phyloP scores from a whole-genome alignment of 495 filamentous ascomycete species.

The Hypoxylon cercidicola region DNA sequence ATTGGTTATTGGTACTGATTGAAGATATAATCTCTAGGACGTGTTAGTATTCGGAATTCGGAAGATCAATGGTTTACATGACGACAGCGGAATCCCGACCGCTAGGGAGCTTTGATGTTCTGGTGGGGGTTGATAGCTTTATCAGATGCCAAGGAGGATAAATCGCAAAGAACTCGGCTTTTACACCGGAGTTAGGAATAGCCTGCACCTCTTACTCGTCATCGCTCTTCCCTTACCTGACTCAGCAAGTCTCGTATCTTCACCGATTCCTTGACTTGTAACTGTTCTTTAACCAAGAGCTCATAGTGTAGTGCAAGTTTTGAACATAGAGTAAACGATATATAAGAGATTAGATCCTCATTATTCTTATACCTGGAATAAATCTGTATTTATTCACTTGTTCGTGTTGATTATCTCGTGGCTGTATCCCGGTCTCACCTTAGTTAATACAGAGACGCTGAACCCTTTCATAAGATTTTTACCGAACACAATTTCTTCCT shows the following conservation, averaged over 20 bases:
- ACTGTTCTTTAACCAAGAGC: too few species aligned
- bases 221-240: too few species aligned
- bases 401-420: too few species aligned
- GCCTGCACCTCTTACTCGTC: background rate
- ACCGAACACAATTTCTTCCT: too few species aligned
- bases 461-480: background rate
- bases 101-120: background rate
- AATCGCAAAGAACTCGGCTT: constrained; percentile 27
- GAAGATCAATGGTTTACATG: constrained; percentile 21
- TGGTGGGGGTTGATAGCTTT: constrained; percentile 28
- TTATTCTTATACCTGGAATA: too few species aligned
- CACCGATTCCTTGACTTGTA: too few species aligned
- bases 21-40: constrained; percentile 15
- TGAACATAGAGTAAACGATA: background rate
- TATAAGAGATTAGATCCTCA: too few species aligned
- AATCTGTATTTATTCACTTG: background rate
- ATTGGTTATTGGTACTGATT: too few species aligned
- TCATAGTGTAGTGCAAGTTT: too few species aligned
- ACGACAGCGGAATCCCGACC: constrained; percentile 33
- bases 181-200: constrained; percentile 47
- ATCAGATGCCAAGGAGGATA: constrained; percentile 5
- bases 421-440: too few species aligned
- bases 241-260: too few species aligned
- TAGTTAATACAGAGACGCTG: too few species aligned
- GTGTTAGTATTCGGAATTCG: constrained; percentile 8